A percentile compares a stretch with the other conserved stretches of the same genome.
Conservation (phyloP, 164 flowering plant genomes). For the grape (Vitis vinifera) region DNA sequence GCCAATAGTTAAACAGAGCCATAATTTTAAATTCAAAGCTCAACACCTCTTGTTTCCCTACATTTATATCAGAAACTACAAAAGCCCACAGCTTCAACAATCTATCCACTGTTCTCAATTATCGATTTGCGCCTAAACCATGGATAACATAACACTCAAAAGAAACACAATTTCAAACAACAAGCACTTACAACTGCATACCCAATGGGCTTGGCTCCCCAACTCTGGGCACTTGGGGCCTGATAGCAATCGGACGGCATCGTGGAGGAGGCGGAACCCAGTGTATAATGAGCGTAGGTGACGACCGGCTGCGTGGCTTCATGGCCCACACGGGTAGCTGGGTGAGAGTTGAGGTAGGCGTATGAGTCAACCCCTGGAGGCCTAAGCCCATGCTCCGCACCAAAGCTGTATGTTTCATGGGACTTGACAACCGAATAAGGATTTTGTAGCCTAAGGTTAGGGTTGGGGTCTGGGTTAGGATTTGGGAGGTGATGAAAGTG, state of each 20-base stretch:
- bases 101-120: too few relatives aligned
- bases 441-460: not conserved
- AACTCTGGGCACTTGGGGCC: not conserved
- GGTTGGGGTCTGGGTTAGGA: constrained; percentile 4
- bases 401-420: not conserved
- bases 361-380: constrained; percentile 3
- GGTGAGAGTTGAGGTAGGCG: not conserved
- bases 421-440: not conserved
- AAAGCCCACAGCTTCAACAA: too few relatives aligned
- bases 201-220: constrained; percentile 4
- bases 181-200: constrained; percentile 7
- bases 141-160: too few relatives aligned
- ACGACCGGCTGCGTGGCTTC: not conserved
- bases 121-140: too few relatives aligned
- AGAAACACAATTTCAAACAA: not conserved
- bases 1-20: too few relatives aligned
- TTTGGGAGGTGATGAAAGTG: not conserved
- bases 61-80: too few relatives aligned
- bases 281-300: not conserved
- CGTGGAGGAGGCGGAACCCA: not conserved
- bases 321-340: not conserved
- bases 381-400: not conserved
- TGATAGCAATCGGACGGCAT: not conserved
- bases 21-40: too few relatives aligned
- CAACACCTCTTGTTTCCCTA: too few relatives aligned